Conservation (phyloP, 1,139 yeast genomes). For the Debaryomyces sp. region DNA sequence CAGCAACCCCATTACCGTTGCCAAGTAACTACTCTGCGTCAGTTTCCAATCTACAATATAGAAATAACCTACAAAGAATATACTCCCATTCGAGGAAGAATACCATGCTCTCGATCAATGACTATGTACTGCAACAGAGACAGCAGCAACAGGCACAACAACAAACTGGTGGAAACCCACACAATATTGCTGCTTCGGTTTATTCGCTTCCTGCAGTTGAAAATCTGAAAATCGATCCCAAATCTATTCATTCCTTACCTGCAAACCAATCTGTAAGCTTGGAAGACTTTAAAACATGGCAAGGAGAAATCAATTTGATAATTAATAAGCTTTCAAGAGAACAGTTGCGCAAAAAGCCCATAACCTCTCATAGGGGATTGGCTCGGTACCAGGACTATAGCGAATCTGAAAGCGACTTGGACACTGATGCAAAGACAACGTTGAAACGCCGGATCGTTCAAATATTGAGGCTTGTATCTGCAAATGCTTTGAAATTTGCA, state of each 20-base stretch:
- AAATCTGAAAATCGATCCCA: constrained; percentile 8
- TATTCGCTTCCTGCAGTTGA: constrained; percentile 27
- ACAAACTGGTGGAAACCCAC: constrained; percentile 16
- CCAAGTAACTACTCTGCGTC: constrained; percentile 22
- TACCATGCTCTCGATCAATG: constrained; percentile 42
- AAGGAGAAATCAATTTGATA: constrained; percentile 45
- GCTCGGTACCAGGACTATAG: constrained; percentile 6
- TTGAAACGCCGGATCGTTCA: constrained; percentile 27
- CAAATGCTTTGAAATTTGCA: constrained; percentile 28
- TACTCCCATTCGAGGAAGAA: constrained; percentile 49
- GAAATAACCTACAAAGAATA: constrained; percentile 43
- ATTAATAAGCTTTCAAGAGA: constrained; percentile 45
- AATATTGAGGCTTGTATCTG: constrained; percentile 32
- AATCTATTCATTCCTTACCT: constrained; percentile 15
- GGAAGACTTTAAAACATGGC: constrained; percentile 50
- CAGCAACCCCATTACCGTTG: constrained; percentile 36
- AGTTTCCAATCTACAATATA: constrained; percentile 33
- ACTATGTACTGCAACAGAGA: constrained; percentile 41
- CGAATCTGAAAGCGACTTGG: constrained; percentile 17
- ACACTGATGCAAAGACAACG: constrained; percentile 26
- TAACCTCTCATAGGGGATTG: constrained; percentile 6
- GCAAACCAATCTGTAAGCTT: constrained; percentile 11
- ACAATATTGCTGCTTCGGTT: constrained; percentile 20
- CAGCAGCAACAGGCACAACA: constrained; percentile 20
- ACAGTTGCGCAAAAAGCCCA: constrained; percentile 22